Conservation (phyloP, 2,329 filamentous ascomycete genomes). For the Claviceps fusiformis region DNA sequence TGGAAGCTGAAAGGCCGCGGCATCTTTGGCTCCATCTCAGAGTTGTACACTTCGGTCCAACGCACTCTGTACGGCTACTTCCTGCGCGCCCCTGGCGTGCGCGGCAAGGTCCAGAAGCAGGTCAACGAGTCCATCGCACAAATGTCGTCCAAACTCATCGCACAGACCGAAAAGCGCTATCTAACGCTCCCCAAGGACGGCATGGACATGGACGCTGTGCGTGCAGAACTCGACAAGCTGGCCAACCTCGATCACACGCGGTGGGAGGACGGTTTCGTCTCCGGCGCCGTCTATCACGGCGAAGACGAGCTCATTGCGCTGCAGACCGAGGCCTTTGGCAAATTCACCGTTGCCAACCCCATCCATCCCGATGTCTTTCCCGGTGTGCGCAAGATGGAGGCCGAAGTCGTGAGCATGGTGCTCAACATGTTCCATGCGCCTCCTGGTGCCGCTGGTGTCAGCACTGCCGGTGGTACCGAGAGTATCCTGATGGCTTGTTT, state of each 20-base stretch:
- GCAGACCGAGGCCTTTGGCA: conserved; percentile 84
- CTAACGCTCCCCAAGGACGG: conserved; percentile 69
- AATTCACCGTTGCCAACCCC: conserved; percentile 90
- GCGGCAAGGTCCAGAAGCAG: conserved; percentile 72
- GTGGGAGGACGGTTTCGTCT: conserved; percentile 94
- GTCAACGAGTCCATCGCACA: conserved; percentile 68
- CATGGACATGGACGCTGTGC: conserved; percentile 65
- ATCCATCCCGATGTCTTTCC: conserved; percentile 98
- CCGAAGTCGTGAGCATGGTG: conserved; percentile 94
- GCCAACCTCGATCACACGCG: conserved; percentile 82
- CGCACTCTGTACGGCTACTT: conserved; percentile 74
- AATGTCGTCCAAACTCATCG: conserved; percentile 71
- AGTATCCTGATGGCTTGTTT: conserved; percentile 94
- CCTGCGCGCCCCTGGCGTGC: conserved; percentile 73
- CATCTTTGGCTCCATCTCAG: conserved; percentile 60
- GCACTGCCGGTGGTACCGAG: conserved; percentile 87
- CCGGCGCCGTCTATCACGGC: conserved; percentile 91
- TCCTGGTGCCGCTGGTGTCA: conserved; percentile 70
- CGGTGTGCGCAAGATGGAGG: conserved; percentile 97
- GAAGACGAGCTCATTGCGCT: conserved; percentile 68
- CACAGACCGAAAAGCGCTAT: conserved; percentile 58
- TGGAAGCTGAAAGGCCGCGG: conserved; percentile 85
- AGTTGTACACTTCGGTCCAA: conserved; percentile 59
- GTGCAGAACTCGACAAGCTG: conserved; percentile 65
- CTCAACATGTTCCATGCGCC: conserved; percentile 82